Percentiles rank a stretch among this genome's conserved stretches.
These are phyloP conservation scores for Leccinum longicurvipes DNA, from an alignment of 768 basidiomycete genomes.

Conservation along the genomic window DNA sequence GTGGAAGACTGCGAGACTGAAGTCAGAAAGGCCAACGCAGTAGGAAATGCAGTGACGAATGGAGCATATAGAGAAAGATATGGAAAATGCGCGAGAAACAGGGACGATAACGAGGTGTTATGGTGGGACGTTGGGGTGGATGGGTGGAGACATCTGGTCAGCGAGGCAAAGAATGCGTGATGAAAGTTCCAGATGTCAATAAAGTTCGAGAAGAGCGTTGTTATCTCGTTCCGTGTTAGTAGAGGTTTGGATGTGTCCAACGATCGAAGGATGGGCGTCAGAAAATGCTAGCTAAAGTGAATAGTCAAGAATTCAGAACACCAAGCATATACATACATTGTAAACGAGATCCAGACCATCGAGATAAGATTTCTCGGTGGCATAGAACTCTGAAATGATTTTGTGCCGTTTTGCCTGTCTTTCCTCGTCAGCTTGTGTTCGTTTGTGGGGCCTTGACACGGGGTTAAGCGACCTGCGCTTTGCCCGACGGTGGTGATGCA, in stretches of 20 bases:
- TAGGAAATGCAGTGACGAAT: slow-evolving; percentile 76
- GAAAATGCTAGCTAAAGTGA: slow-evolving; percentile 60
- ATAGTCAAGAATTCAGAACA: background rate
- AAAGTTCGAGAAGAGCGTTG: slow-evolving; percentile 80
- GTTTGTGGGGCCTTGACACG: slow-evolving; percentile 19
- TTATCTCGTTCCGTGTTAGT: slow-evolving; percentile 65
- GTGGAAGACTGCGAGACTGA: slow-evolving; percentile 48
- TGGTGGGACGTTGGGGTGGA: slow-evolving; percentile 17
- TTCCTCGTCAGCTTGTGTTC: slow-evolving; percentile 45
- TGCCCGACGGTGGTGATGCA: slow-evolving; percentile 29
- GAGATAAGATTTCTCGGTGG: slow-evolving; percentile 79
- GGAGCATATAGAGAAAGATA: slow-evolving; percentile 86
- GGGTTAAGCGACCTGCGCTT: slow-evolving; percentile 36
- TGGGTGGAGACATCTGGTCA: slow-evolving; percentile 42
- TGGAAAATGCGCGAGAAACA: slow-evolving; percentile 79
- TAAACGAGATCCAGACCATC: slow-evolving; percentile 82
- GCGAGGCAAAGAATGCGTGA: slow-evolving; percentile 64
- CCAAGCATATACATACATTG: slow-evolving; percentile 46
- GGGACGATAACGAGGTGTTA: slow-evolving; percentile 48
- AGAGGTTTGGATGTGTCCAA: slow-evolving; percentile 66
- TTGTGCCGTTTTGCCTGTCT: slow-evolving; percentile 57
- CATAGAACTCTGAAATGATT: slow-evolving; percentile 76
- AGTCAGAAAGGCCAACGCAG: slow-evolving; percentile 56
- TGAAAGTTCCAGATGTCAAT: slow-evolving; percentile 91
- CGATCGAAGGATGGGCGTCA: slow-evolving; percentile 74